A percentile compares a stretch with the other conserved stretches of the same genome.
Conservation (phyloP, 495 filamentous ascomycete species). For the Talaromyces trachyspermus region DNA sequence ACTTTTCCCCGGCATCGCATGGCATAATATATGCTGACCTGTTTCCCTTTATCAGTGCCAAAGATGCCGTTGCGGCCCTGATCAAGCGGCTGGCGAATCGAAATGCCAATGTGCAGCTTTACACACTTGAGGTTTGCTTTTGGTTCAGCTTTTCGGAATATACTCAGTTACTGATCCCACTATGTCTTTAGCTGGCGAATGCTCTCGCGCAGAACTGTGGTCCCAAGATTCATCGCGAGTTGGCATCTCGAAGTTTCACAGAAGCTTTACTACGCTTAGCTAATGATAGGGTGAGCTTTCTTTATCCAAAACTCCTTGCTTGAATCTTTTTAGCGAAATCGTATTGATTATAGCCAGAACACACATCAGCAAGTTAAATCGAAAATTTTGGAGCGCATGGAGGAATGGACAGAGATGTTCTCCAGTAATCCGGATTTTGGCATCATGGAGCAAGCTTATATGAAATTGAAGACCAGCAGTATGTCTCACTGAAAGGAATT, state of each 20-base stretch:
- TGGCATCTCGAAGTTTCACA: slow-evolving; percentile 91
- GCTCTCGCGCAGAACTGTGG: slow-evolving; percentile 94
- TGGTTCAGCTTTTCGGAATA: slow-evolving; percentile 6
- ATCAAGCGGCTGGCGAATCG: slow-evolving; percentile 95
- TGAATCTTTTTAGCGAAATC: not conserved
- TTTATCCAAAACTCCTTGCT: not conserved
- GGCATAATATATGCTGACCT: slow-evolving; percentile 16
- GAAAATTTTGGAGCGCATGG: slow-evolving; percentile 94
- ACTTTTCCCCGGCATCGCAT: no score
- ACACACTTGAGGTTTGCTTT: slow-evolving; percentile 74
- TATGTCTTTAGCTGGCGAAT: slow-evolving; percentile 60
- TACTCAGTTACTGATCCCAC: not conserved
- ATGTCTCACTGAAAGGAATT: slow-evolving; percentile 15
- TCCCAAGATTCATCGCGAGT: slow-evolving; percentile 80
- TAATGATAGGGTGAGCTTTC: slow-evolving; percentile 58
- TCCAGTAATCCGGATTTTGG: slow-evolving; percentile 82
- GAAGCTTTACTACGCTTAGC: slow-evolving; percentile 88
- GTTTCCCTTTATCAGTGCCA: slow-evolving; percentile 44
- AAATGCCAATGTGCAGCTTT: slow-evolving; percentile 98
- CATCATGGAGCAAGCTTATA: slow-evolving; percentile 95
- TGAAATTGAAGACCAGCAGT: slow-evolving; percentile 76
- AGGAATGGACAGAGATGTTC: slow-evolving; percentile 95
- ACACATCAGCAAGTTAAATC: slow-evolving; percentile 95
- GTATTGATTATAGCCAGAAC: slow-evolving; percentile 43
- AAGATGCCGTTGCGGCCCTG: slow-evolving; percentile 87